Conservation (phyloP, 2,329 filamentous ascomycete genomes). For the Apiospora pterosperma region DNA sequence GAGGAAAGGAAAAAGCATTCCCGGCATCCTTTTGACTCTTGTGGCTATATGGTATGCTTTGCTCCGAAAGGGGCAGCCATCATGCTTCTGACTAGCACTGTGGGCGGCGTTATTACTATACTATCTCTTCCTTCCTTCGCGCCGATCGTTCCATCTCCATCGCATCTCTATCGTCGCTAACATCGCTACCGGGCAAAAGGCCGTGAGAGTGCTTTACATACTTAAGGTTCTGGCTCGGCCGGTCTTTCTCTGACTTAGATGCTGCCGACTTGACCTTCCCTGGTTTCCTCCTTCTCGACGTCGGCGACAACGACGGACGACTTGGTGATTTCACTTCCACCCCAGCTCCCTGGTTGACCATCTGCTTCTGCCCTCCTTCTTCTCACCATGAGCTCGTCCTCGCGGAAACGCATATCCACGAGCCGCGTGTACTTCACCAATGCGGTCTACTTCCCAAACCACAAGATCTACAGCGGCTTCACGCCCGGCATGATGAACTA, state of each 20-base stretch:
- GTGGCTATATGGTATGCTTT: neutral
- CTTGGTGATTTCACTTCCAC: neutral
- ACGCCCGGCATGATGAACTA: conserved; percentile 73
- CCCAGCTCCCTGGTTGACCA: neutral
- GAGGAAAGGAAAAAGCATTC: neutral
- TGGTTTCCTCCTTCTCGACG: neutral
- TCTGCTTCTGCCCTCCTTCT: neutral
- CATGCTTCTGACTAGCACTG: neutral
- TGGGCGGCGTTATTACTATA: neutral
- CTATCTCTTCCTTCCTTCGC: neutral
- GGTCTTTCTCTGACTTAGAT: neutral
- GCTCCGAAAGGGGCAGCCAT: neutral
- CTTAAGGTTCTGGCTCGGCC: neutral
- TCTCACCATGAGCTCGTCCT: conserved; percentile 35
- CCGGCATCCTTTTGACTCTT: too few species aligned
- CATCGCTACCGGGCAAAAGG: neutral
- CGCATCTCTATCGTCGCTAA: neutral
- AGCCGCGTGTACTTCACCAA: conserved; percentile 62
- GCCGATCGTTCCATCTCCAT: neutral
- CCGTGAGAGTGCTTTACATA: neutral
- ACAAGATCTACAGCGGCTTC: conserved; percentile 67
- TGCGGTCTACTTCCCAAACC: conserved; percentile 82
- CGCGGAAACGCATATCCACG: conserved; percentile 41
- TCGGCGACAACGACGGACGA: neutral
- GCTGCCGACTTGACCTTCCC: neutral